These are phyloP conservation scores for Lentinula sp. DNA, from an alignment of 768 basidiomycete genomes.

Conservation along the genomic window DNA sequence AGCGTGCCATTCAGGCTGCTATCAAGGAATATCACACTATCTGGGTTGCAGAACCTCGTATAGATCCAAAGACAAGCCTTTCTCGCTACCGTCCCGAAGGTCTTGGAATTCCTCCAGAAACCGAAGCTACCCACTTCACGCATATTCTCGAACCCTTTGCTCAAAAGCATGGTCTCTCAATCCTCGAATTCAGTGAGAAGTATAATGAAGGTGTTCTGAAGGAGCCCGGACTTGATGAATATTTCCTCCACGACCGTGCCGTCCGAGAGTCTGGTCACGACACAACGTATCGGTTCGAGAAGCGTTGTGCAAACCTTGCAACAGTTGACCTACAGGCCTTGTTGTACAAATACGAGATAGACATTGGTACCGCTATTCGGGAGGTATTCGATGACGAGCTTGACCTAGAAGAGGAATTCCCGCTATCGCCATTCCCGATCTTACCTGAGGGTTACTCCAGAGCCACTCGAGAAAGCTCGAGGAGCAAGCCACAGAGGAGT, in stretches of 20 bases:
- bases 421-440: constrained; percentile 88
- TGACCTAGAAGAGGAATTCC: constrained; percentile 89
- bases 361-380: constrained; percentile 96
- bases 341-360: constrained; percentile 97
- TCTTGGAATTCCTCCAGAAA: constrained; percentile 95
- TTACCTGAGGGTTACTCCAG: constrained; percentile 64
- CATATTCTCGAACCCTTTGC: constrained; percentile 96
- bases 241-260: constrained; percentile 94
- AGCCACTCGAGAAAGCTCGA: constrained; percentile 54
- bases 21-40: constrained; percentile 99
- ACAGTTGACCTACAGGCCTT: constrained; percentile 95
- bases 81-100: constrained; percentile 94
- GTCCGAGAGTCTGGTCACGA: constrained; percentile 97
- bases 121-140: constrained; percentile 97
- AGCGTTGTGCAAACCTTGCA: constrained; percentile 93
- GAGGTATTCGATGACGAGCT: constrained; percentile 93
- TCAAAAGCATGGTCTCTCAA: constrained; percentile 83
- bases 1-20: constrained; percentile 92
- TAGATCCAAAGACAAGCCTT: constrained; percentile 91
- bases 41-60: constrained; percentile 92
- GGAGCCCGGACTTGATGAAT: constrained; percentile 91
- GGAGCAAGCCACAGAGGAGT: constrained; percentile 57
- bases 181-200: constrained; percentile 94
- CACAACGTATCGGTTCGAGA: constrained; percentile 96
- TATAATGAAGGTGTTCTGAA: constrained; percentile 83